Conservation (phyloP, 2,329 filamentous ascomycete species). For the Aspergillus ruber region DNA sequence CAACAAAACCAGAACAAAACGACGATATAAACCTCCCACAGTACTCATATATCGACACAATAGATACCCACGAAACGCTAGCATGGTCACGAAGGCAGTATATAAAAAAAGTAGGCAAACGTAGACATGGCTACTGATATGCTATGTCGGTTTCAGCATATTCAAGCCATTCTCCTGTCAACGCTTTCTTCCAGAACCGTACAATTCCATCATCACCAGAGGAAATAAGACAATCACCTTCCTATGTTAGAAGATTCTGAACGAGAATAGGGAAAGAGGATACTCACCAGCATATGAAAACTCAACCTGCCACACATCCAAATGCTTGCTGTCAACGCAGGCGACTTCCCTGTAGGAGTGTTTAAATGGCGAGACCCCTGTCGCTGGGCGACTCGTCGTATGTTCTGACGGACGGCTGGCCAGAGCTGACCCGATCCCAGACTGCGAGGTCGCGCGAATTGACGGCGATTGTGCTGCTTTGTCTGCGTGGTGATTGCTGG, state of each 20-base stretch:
- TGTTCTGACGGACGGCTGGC: conserved; percentile 29
- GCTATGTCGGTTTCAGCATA: conserved; percentile 38
- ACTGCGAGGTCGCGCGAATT: conserved; percentile 29
- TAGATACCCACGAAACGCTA: neutral
- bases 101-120: neutral
- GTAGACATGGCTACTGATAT: conserved; percentile 18
- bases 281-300: conserved; percentile 38
- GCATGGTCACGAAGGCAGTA: neutral
- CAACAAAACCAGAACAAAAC: neutral
- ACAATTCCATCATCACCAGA: conserved; percentile 38
- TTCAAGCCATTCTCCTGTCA: conserved; percentile 40
- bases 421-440: conserved; percentile 37
- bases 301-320: conserved; percentile 42
- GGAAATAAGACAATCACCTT: conserved; percentile 39
- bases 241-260: neutral
- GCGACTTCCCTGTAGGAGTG: conserved; percentile 38
- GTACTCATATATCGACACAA: neutral
- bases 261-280: neutral
- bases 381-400: conserved; percentile 25
- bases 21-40: neutral
- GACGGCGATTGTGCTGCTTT: conserved; percentile 24
- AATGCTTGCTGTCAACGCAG: conserved; percentile 38
- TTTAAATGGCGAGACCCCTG: conserved; percentile 33
- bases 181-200: conserved; percentile 39
- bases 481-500: conserved; percentile 19